Evolutionary conservation across 2,329 filamentous ascomycete species (phyloP), one percentile per base, ranked within the genome.

Genomic region (Penicillium sp.): DNA sequence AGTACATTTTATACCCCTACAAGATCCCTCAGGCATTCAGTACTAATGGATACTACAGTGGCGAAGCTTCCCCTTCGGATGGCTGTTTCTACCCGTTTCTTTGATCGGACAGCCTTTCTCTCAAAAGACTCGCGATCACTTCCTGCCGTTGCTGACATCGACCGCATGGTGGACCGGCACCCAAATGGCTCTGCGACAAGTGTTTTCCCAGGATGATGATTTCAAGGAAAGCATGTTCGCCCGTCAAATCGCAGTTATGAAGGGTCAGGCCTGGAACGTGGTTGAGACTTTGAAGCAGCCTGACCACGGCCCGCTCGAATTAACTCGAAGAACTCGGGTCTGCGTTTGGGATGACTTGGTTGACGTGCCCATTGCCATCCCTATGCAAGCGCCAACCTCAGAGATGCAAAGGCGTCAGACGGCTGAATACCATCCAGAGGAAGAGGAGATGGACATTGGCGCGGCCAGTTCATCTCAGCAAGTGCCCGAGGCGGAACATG

Each of bases 171-270:
- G 93, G 93, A 87, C 85, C 54, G 89, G 96, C 59, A 98, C 93
- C 3, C 89, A 95, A 61, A 75, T 88, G 49, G 87, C 89, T 18
- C 75, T 98, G 31, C 87, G 93, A 44, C 80, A 82, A 51, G 84
- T 96, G 37, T 98, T 98, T 66, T 85, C 88, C 56, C 82, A 94
- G 64, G 93, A 98, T 67, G 83, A 85, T 2, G 93, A 98, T 69
- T 98, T 98, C 69, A 89, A 97, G 66, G 93, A 98, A 72, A 86
- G 88, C 69, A 98, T 98, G 93, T 98, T 95, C 71, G 89, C 89
- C n/a, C 84, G 88, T 56, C 93, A 98, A 64, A 94, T 98, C 51
- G 91, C 93, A 1, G 93, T 98, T 49, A 95, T 98, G 89, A 98
- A 98, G 70, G 93, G 93, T 9, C 93, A 98, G 66, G 93, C 93